phyloP scores from a whole-genome alignment of 352 stramenopile genomes.

The Phytophthora quininea region DNA sequence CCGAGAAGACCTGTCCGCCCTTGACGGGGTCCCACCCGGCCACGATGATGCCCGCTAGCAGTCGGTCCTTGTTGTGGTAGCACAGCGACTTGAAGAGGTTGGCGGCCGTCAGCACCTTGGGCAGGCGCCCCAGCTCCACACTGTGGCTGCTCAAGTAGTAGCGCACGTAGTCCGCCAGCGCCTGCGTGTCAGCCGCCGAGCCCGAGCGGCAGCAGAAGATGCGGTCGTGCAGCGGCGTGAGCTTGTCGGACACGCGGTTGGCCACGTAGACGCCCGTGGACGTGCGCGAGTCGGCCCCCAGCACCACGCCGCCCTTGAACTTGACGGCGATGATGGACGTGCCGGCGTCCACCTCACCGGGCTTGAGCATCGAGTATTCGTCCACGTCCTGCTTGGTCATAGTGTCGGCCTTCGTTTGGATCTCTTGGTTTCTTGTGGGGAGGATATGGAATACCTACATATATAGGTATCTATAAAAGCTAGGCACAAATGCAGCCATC shows the following conservation, averaged over 20 bases:
- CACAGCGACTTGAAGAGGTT: conserved; percentile 97
- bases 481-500: neutral
- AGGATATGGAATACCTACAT: neutral
- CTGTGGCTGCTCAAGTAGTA: conserved; percentile 84
- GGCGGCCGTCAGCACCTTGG: conserved; percentile 97
- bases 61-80: conserved; percentile 99
- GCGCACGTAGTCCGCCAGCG: conserved; percentile 81
- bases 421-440: conserved; percentile 10
- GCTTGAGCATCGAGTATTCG: conserved; percentile 78
- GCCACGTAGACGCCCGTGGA: conserved; percentile 97
- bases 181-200: conserved; percentile 98
- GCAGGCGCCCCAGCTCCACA: conserved; percentile 86
- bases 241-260: conserved; percentile 98
- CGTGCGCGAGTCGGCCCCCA: conserved; percentile 96
- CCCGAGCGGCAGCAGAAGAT: conserved; percentile 98
- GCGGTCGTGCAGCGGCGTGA: conserved; percentile 96
- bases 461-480: neutral
- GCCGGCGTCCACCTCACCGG: conserved; percentile 93
- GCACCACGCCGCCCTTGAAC: conserved; percentile 96
- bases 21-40: conserved; percentile 97
- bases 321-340: conserved; percentile 99
- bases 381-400: conserved; percentile 63
- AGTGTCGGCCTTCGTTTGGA: conserved; percentile 7
- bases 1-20: conserved; percentile 95
- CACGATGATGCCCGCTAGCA: conserved; percentile 97